These are phyloP conservation scores for Gossypium schwendimanii DNA, from an alignment of 441 rosid genomes.

Conservation along the genomic window DNA sequence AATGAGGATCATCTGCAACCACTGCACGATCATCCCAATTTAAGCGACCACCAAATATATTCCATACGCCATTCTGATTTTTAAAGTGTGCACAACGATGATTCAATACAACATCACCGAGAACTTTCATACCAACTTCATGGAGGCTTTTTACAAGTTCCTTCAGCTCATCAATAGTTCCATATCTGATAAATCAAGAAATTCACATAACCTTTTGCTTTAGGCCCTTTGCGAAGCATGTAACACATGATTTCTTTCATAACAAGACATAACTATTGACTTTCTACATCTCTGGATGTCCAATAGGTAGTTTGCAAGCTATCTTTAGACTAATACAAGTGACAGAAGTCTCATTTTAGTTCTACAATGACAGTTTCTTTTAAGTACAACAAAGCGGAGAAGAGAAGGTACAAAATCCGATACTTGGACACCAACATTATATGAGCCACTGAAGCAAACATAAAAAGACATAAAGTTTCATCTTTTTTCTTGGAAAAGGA, in stretches of 20 bases:
- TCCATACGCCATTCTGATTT: constrained; percentile 88
- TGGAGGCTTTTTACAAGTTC: constrained; percentile 61
- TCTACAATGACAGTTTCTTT: not conserved
- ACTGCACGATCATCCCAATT: constrained; percentile 93
- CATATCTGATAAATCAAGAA: constrained; percentile 52
- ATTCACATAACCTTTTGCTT: not conserved
- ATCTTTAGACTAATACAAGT: not conserved
- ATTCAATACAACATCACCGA: constrained; percentile 90
- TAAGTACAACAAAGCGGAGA: not conserved
- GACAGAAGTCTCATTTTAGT: not conserved
- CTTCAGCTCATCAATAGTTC: constrained; percentile 76
- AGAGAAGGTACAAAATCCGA: constrained; percentile 1
- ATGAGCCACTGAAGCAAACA: not conserved
- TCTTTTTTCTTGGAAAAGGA: not conserved
- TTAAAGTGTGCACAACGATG: constrained; percentile 90
- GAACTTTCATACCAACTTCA: constrained; percentile 61
- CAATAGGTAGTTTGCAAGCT: not conserved
- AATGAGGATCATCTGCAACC: constrained; percentile 95
- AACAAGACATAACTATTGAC: not conserved
- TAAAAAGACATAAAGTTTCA: not conserved
- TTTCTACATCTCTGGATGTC: not conserved
- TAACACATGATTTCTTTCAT: not conserved
- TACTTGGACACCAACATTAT: not conserved
- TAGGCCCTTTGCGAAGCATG: not conserved
- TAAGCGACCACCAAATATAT: constrained; percentile 82